Evolutionary conservation across 148 eudicot species (phyloP).

Genomic region (Rhododendron ferrugineum): DNA sequence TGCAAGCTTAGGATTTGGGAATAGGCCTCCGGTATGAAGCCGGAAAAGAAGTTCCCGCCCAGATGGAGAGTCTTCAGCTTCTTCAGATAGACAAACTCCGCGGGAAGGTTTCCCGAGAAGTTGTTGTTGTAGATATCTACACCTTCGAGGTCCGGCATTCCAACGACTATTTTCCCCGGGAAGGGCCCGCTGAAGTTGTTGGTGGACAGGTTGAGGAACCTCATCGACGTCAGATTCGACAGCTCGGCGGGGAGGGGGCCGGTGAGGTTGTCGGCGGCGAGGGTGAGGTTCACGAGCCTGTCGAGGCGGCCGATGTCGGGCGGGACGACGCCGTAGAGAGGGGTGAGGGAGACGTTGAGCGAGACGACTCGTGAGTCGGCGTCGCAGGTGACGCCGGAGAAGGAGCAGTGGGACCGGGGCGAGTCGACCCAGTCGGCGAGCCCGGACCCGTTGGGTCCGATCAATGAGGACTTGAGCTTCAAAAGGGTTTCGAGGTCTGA

Average conservation of each 20-base stretch:
- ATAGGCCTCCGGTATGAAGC: constrained; percentile 55
- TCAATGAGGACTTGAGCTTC: constrained; percentile 48
- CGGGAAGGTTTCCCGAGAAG: constrained; percentile 53
- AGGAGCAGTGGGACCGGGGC: constrained; percentile 46
- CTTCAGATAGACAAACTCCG: constrained; percentile 23
- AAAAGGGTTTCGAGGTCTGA: constrained; percentile 50
- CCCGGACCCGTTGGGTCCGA: constrained; percentile 19
- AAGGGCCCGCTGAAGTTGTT: constrained; percentile 43
- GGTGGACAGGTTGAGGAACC: constrained; percentile 40
- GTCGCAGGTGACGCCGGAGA: constrained; percentile 67
- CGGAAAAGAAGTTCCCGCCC: constrained; percentile 74
- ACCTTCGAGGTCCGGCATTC: constrained; percentile 28
- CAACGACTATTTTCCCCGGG: constrained; percentile 22
- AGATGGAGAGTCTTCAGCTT: constrained; percentile 30
- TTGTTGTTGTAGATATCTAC: constrained; percentile 69
- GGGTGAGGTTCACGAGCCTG: constrained; percentile 36
- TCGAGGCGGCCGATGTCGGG: constrained; percentile 47
- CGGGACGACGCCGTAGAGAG: constrained; percentile 43
- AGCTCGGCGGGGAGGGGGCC: constrained; percentile 47
- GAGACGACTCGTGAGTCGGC: constrained; percentile 32
- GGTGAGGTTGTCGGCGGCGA: constrained; percentile 42
- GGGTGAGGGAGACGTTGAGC: constrained; percentile 30
- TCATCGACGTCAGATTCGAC: constrained; percentile 26
- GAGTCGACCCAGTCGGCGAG: constrained; percentile 45
- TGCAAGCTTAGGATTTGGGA: constrained; percentile 28